Evolutionary conservation across 257 asterid species (phyloP), one percentile per base, ranked within the genome.

Genomic region (Solanum microdontum): DNA sequence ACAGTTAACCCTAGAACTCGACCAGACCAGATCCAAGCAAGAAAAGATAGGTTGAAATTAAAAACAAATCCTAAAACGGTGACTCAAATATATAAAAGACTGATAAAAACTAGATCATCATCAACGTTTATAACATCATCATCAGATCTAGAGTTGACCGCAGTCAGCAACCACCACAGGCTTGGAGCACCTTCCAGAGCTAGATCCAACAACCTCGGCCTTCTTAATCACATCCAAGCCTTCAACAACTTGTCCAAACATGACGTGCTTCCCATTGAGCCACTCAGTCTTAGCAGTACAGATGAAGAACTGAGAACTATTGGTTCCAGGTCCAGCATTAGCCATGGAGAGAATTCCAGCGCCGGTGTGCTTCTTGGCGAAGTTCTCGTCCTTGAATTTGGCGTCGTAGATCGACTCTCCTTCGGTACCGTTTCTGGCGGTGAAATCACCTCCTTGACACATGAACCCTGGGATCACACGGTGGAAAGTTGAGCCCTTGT

Each of bases 361-460:
- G 0, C 95, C 96, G 6, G 95, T 94, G 93, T 94, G 97, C 93
- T 93, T 94, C 92, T 84, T 94, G 14, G 64, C 87, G 92, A 94
- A 94, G 70, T 94, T 94, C 93, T 94, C 96, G 21, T 94, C 97
- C 2, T 92, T 92, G 84, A 93, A 93, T 60, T 92, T 93, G 0
- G 93, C 11, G 12, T 95, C 98, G 88, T 93, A 92, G 90, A 93
- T 94, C 84, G 98, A 94, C 85, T 94, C 96, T 8, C 96, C 96
- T 0, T 94, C 98, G 40, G 95, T 92, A 19, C 96, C 98, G 87
- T 94, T 94, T 7, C 96, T 95, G 89, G 93, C 92, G 83, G 95
- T 94, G 94, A 94, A 94, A 43, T 94, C 96, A 14, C 98, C 96
- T 7, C 95, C 98, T 90, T 94, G 96, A 69, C 98, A 93, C 96